Evolutionary conservation across 139 green algal species (phyloP).

Genomic region (Coelastrella sp.): DNA sequence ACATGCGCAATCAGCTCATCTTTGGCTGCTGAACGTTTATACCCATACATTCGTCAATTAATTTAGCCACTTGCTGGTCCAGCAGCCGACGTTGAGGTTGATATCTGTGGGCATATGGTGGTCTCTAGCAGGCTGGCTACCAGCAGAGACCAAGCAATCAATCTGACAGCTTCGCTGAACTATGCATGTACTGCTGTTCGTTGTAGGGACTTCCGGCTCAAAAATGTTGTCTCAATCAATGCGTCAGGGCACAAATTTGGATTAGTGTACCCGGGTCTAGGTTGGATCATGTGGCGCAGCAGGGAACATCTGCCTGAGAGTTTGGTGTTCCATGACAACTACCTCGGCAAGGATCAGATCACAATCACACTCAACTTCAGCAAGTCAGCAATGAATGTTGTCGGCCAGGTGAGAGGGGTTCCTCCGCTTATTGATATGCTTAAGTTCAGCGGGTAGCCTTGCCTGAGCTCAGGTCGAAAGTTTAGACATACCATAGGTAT

Average conservation of each 20-base stretch:
- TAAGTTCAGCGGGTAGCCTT: conserved; percentile 95
- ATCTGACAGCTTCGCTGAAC: too few species aligned
- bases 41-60: too few species aligned
- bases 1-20: too few species aligned
- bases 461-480: conserved; percentile 91
- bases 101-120: too few species aligned
- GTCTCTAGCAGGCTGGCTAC: too few species aligned
- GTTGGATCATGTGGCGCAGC: conserved; percentile 76
- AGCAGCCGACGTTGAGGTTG: too few species aligned
- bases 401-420: conserved; percentile 54
- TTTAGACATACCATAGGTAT: background rate
- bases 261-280: conserved; percentile 73
- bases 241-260: conserved; percentile 76
- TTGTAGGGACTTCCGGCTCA: conserved; percentile 74
- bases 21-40: too few species aligned
- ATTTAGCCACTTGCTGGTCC: too few species aligned
- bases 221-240: conserved; percentile 82
- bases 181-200: too few species aligned
- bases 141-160: too few species aligned
- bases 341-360: conserved; percentile 72
- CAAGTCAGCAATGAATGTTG: conserved; percentile 48
- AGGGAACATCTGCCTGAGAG: conserved; percentile 61
- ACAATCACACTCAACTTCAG: conserved; percentile 86
- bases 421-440: conserved; percentile 97
- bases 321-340: conserved; percentile 70